Evolutionary conservation across 352 stramenopile genomes (phyloP).

Genomic region (Phytophthora cryptogea): DNA sequence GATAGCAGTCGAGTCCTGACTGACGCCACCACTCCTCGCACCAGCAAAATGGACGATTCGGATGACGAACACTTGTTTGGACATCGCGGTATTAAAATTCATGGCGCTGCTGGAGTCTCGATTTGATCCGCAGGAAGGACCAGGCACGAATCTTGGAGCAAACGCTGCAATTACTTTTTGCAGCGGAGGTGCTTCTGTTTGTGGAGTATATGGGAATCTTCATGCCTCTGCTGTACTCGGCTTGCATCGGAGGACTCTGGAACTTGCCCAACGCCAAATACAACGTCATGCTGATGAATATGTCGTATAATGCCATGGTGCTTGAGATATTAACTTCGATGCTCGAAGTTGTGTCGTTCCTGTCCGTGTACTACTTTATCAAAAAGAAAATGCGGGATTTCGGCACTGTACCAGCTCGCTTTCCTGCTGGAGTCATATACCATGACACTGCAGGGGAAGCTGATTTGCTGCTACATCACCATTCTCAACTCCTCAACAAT

Average conservation of each 20-base stretch:
- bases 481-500: constrained; percentile 24
- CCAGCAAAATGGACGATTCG: background rate
- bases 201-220: too few relatives aligned
- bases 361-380: constrained; percentile 29
- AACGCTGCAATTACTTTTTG: constrained; percentile 28
- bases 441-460: constrained; percentile 27
- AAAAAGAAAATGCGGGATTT: constrained; percentile 34
- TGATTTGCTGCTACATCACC: constrained; percentile 22
- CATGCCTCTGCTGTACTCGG: constrained; percentile 33
- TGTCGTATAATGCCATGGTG: constrained; percentile 5
- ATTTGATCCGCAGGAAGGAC: constrained; percentile 13
- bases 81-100: constrained; percentile 3
- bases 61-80: constrained; percentile 8
- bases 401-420: constrained; percentile 31
- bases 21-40: background rate
- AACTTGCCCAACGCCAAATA: constrained; percentile 7
- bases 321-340: constrained; percentile 7
- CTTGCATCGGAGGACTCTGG: constrained; percentile 10
- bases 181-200: too few relatives aligned
- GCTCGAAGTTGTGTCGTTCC: constrained; percentile 24
- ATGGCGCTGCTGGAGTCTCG: background rate
- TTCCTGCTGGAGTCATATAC: constrained; percentile 43
- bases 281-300: constrained; percentile 22
- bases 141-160: constrained; percentile 19
- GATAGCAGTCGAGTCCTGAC: background rate